Conservation (phyloP, 1,284 basidiomycete genomes). For the Marasmius tenuissimus region DNA sequence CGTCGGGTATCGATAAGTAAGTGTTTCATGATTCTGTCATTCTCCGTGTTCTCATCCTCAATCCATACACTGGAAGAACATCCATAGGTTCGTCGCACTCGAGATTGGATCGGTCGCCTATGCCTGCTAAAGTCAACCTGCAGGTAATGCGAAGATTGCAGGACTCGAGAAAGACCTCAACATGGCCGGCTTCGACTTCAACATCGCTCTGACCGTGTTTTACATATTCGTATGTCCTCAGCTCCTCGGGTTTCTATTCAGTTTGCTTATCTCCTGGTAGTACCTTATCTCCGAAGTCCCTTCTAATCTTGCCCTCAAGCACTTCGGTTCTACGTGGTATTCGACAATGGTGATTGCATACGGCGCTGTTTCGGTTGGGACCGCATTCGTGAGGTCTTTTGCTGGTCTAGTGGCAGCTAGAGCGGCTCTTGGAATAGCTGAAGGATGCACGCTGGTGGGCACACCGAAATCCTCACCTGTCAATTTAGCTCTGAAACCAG, state of each 20-base stretch:
- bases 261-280: constrained; percentile 20
- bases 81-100: constrained; percentile 17
- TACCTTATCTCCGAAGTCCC: constrained; percentile 42
- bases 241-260: constrained; percentile 37
- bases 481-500: background rate
- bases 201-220: constrained; percentile 40
- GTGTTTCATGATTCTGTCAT: background rate
- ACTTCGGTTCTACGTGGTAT: constrained; percentile 39
- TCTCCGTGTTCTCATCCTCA: background rate
- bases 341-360: constrained; percentile 37
- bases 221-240: constrained; percentile 39
- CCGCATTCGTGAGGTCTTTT: constrained; percentile 44
- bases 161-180: constrained; percentile 45
- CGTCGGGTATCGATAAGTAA: constrained; percentile 41
- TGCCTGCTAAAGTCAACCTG: background rate
- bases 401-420: constrained; percentile 41
- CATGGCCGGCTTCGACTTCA: constrained; percentile 43
- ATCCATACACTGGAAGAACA: constrained; percentile 21
- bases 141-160: constrained; percentile 44
- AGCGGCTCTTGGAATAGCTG: constrained; percentile 45
- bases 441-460: constrained; percentile 47
- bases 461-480: background rate
- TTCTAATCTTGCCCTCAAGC: constrained; percentile 43
- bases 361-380: constrained; percentile 39
- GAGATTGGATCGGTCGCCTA: background rate